These are phyloP conservation scores for Hevea brasiliensis DNA, from an alignment of 345 rosid species.

Conservation along the genomic window DNA sequence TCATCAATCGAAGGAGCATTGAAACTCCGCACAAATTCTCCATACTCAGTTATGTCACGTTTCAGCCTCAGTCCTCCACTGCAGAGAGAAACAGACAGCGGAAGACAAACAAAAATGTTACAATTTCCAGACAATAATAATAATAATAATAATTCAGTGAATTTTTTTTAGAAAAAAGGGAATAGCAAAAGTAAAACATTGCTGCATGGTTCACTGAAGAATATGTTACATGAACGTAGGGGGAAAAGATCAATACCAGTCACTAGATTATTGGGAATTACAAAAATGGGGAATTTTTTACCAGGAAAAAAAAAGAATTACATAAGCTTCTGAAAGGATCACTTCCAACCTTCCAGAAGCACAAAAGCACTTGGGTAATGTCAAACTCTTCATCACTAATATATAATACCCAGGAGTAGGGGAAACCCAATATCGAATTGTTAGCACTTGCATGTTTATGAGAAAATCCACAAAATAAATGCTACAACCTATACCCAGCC, in stretches of 20 bases:
- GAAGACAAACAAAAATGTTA: constrained; percentile 17
- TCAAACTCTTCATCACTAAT: background rate
- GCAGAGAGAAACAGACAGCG: constrained; percentile 18
- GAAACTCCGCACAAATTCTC: constrained; percentile 79
- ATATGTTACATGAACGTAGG: background rate
- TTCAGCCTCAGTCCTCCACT: constrained; percentile 97
- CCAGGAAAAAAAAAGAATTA: background rate
- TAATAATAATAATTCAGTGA: too few species aligned
- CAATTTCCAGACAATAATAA: background rate
- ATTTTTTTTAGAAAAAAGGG: constrained; percentile 18
- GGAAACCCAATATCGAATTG: background rate
- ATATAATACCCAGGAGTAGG: background rate
- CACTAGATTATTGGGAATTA: background rate
- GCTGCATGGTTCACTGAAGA: background rate
- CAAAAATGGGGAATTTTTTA: background rate
- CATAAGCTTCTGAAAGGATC: background rate
- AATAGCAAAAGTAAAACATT: constrained; percentile 43
- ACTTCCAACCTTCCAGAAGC: background rate
- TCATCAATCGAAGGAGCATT: constrained; percentile 90
- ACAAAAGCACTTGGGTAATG: background rate
- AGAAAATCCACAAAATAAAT: background rate
- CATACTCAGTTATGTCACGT: constrained; percentile 94
- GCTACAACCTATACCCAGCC: too few species aligned
- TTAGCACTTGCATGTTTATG: background rate
- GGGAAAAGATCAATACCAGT: background rate